phyloP scores from a whole-genome alignment of 2,329 filamentous ascomycete species.

The Elsinoe ampelina region DNA sequence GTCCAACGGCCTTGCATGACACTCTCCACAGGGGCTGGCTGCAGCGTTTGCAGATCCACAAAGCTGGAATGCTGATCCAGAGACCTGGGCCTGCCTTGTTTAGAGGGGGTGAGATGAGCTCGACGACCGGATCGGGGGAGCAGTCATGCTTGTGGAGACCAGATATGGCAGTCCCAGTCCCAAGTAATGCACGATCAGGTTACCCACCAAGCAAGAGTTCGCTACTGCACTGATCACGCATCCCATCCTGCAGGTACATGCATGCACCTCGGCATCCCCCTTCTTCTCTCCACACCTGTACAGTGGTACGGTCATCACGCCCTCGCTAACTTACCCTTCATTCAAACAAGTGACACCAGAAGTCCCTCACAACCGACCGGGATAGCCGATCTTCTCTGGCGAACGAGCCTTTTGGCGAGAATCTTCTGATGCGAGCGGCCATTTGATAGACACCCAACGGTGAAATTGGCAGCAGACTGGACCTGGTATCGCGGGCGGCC shows the following conservation, averaged over 20 bases:
- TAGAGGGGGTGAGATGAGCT: not conserved
- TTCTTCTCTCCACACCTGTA: not conserved
- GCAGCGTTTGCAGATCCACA: not conserved
- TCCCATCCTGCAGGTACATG: not conserved
- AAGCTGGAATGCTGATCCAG: conserved; percentile 3
- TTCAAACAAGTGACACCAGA: not conserved
- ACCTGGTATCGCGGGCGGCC: not conserved
- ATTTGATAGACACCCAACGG: not conserved
- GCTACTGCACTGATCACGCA: not conserved
- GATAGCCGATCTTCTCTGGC: not conserved
- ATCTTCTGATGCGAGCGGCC: not conserved
- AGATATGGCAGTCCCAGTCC: too few relatives aligned
- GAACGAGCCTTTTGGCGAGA: not conserved
- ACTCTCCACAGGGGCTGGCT: not conserved
- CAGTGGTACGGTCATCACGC: not conserved
- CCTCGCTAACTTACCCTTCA: not conserved
- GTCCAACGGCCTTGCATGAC: conserved; percentile 8
- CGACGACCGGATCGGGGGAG: not conserved
- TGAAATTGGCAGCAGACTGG: conserved; percentile 11
- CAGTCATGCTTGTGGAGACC: too few relatives aligned
- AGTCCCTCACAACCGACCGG: not conserved
- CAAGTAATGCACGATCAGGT: too few relatives aligned
- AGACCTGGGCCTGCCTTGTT: not conserved
- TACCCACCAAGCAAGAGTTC: not conserved
- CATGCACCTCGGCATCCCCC: not conserved